Conservation (phyloP, 2,329 filamentous ascomycete genomes). For the Lachnellula willkommii region DNA sequence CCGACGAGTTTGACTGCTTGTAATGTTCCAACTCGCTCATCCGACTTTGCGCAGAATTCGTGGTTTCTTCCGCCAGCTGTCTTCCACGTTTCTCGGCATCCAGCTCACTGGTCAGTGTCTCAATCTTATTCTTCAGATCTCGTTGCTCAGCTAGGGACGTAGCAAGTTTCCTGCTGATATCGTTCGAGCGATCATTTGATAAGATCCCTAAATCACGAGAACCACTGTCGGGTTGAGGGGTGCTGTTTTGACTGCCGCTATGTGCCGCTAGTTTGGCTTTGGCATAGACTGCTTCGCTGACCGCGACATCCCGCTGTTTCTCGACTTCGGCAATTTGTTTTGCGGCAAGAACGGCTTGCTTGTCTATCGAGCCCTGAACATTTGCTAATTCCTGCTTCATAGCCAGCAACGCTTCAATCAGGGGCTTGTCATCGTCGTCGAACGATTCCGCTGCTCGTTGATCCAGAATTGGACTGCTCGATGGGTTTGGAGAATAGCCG, state of each 20-base stretch:
- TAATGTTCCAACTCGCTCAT: constrained; percentile 79
- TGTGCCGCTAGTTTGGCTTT: constrained; percentile 88
- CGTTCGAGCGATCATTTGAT: constrained; percentile 59
- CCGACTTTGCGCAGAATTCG: constrained; percentile 74
- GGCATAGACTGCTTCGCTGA: constrained; percentile 90
- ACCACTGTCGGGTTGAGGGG: constrained; percentile 54
- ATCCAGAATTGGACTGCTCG: constrained; percentile 68
- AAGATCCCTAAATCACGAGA: constrained; percentile 53
- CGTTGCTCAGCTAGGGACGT: constrained; percentile 70
- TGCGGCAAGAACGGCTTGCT: constrained; percentile 78
- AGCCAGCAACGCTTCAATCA: constrained; percentile 85
- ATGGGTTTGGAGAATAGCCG: constrained; percentile 71
- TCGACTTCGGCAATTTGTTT: constrained; percentile 91
- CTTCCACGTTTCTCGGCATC: constrained; percentile 76
- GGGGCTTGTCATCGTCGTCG: constrained; percentile 82
- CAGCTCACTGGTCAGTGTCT: constrained; percentile 63
- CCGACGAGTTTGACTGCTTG: constrained; percentile 75
- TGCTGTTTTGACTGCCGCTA: constrained; percentile 58
- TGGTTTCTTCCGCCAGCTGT: constrained; percentile 82
- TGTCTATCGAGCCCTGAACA: constrained; percentile 84
- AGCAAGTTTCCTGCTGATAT: constrained; percentile 80
- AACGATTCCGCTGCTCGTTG: constrained; percentile 72
- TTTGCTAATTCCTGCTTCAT: constrained; percentile 88
- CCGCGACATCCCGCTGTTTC: constrained; percentile 88
- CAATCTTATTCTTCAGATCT: constrained; percentile 73